Base-by-base conservation (phyloP, 2,329 filamentous ascomycete genomes). In the Alternaria sp. region DNA sequence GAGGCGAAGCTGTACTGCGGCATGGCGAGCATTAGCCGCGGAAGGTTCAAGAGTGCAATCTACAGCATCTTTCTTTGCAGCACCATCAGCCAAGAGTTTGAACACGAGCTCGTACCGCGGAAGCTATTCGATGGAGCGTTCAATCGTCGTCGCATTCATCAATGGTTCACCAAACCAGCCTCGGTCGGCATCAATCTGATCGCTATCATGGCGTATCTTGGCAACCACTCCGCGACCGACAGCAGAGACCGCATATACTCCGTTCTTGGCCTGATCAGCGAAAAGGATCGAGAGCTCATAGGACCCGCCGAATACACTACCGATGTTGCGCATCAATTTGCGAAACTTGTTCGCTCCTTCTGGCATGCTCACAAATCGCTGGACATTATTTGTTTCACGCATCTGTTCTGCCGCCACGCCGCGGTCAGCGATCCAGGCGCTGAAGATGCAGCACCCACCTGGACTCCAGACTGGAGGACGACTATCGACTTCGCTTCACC, bases 341-440 rank as follows among this genome's bases (percentile, higher is more conserved):
- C 73, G 16, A 72, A 56, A 26, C 71, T 76, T 6, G 74, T 76
- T 9, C 64, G 58, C 11, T 70, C 69, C 0, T 76, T 70, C 41
- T 75, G 72, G 71, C 56, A 43, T 1, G 62, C 62, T 11, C 68
- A 74, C 28, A 41, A 38, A 1, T 69, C 61, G 44, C 51, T 76
- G 9, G 74, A 75, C 47, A 74, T 75, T 4, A 63, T 76, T 7
- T 76, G 72, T 51, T 76, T 75, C 38, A 57, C 65, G 16, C 72
- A 75, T 56, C 22, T 75, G 1, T 76, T 75, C 54, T 72, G 66
- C 39, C 63, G 67, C 6, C 66, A 70, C 38, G 62, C 70, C 3
- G 65, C 60, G 7, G 56, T 62, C 3, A 46, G 34, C 1, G 66
- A 73, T 39, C 51, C 58, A 1, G 68, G 63, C 2, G 3, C 36